Base-by-base conservation (phyloP, 768 basidiomycete genomes). In the Mycena kentingensis region DNA sequence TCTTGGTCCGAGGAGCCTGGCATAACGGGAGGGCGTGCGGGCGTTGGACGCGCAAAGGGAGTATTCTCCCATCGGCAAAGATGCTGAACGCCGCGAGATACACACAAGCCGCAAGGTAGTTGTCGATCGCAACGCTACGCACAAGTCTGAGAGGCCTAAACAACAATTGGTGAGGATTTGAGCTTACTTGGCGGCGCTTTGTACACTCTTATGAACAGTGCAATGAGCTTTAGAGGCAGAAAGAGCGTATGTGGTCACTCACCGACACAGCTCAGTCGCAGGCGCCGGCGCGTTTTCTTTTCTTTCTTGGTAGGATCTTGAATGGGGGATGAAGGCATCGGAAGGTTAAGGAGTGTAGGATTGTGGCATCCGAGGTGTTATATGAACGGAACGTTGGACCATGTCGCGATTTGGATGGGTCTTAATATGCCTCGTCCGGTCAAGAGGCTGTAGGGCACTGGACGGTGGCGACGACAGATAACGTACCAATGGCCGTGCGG, bases 261-360 rank as follows among this genome's bases (percentile, higher is more conserved):
- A n/a, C n/a, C 80, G 6, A 81, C 76, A 57, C 81, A 82, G 60
- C 78, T 79, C 28, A 80, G 65, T 37, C 79, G 73, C 50, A 79
- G 70, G 16, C 80, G 68, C 53, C 76, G 64, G 8, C 79, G 71
- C 18, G 77, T 78, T 64, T 77, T 79, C 67, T 81, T 82, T 56
- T 73, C 75, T 55, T 74, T 78, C 19, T 60, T 60, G 35, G 22
- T 27, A 15, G 42, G 2, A 5, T 57, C 60, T 37, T 54, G 24
- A 16, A 34, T 34, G 39, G 47, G 41, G 18, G 57, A 43, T n/a
- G n/a, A n/a, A n/a, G n/a, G n/a, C 57, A 52, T 55, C 36, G 34
- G 13, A 27, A 43, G 42, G 31, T 42, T 24, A 34, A 35, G 57
- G 45, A 45, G 31, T 46, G 46, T 25, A 11, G 44, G 52, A 51